Percentiles rank a stretch among this genome's conserved stretches.
Evolutionary conservation across 164 flowering plant species (phyloP).

Genomic region (Macadamia integrifolia): DNA sequence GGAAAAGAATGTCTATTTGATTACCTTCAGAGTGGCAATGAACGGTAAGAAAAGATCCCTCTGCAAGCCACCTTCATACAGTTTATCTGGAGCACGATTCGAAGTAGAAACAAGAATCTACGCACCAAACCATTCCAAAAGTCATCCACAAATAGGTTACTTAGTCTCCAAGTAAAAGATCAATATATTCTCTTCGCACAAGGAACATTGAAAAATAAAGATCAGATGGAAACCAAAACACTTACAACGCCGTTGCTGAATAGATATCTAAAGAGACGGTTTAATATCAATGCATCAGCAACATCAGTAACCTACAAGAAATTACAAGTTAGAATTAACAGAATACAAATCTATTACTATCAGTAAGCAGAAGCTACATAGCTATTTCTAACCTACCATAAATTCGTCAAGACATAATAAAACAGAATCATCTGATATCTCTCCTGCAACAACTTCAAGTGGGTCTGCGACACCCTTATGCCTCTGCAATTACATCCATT

Average conservation of each 20-base stretch:
- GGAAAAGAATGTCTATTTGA: conserved; percentile 2
- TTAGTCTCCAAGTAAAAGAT: neutral
- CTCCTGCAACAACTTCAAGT: conserved; percentile 94
- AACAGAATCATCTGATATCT: conserved; percentile 86
- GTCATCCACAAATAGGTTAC: conserved; percentile 3
- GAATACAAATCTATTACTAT: conserved; percentile 3
- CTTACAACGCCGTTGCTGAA: conserved; percentile 84
- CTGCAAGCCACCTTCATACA: conserved; percentile 94
- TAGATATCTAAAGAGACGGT: conserved; percentile 80
- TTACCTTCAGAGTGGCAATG: conserved; percentile 86
- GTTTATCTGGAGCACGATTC: conserved; percentile 95
- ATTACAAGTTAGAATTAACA: conserved; percentile 4
- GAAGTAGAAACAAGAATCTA: conserved; percentile 96
- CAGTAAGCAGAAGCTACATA: conserved; percentile 1
- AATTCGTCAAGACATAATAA: conserved; percentile 95
- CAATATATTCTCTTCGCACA: neutral
- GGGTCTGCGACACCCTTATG: conserved; percentile 95
- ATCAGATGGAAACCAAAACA: conserved; percentile 4
- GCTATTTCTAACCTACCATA: conserved; percentile 51
- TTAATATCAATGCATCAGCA: conserved; percentile 95
- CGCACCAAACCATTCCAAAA: conserved; percentile 14
- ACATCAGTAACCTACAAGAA: conserved; percentile 82
- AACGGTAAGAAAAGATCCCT: conserved; percentile 97
- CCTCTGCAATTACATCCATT: conserved; percentile 42
- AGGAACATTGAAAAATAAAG: neutral